These are phyloP conservation scores for Penicillium lagena DNA, from an alignment of 495 filamentous ascomycete species.

Conservation along the genomic window DNA sequence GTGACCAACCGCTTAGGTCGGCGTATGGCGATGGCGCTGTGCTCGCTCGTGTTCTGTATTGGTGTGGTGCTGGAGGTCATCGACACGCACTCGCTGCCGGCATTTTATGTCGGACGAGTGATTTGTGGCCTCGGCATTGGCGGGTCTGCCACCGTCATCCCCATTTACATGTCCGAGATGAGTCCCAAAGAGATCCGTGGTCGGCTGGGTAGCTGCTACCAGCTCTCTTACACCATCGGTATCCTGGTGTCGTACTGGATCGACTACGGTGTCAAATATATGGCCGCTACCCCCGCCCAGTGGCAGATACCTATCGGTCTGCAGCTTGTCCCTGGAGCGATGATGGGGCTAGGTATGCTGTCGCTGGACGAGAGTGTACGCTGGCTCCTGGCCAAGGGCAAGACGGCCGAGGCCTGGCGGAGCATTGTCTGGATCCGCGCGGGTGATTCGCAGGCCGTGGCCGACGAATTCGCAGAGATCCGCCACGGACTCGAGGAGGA, in stretches of 20 bases:
- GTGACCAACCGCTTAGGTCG: slow-evolving; percentile 39
- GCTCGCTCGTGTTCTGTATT: slow-evolving; percentile 38
- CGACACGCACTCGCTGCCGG: slow-evolving; percentile 31
- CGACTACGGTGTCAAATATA: slow-evolving; percentile 49
- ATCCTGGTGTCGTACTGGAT: slow-evolving; percentile 49
- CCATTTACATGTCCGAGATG: slow-evolving; percentile 53
- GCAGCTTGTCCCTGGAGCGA: slow-evolving; percentile 42
- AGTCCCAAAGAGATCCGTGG: slow-evolving; percentile 49
- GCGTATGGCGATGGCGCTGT: slow-evolving; percentile 34
- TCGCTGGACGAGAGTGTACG: slow-evolving; percentile 43
- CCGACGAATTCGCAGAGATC: slow-evolving; percentile 42
- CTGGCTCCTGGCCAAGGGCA: slow-evolving; percentile 42
- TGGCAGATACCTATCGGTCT: slow-evolving; percentile 51
- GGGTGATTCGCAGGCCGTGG: slow-evolving; percentile 22
- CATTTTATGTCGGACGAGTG: slow-evolving; percentile 43
- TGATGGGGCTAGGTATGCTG: slow-evolving; percentile 47
- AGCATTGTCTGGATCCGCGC: slow-evolving; percentile 47
- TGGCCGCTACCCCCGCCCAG: slow-evolving; percentile 44
- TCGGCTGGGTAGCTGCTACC: slow-evolving; percentile 45
- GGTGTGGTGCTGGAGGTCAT: slow-evolving; percentile 41
- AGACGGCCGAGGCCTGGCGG: slow-evolving; percentile 33
- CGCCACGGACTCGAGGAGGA: slow-evolving; percentile 37
- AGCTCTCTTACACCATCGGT: slow-evolving; percentile 47
- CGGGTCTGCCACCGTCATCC: slow-evolving; percentile 48
- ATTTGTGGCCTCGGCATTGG: slow-evolving; percentile 54